Evolutionary conservation across 768 basidiomycete genomes (phyloP).

Genomic region (Podaxis sp.): DNA sequence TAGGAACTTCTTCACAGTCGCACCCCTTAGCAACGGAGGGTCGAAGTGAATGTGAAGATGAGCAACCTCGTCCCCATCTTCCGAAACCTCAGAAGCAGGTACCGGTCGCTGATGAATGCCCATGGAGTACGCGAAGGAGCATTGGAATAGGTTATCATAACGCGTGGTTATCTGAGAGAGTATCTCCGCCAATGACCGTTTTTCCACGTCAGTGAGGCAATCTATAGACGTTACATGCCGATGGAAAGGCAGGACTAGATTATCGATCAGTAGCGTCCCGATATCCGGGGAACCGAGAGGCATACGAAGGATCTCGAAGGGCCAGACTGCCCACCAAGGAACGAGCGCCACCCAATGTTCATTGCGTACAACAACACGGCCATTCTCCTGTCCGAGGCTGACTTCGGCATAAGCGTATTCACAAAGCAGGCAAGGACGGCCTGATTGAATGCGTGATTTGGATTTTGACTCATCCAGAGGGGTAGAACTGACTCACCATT

Average conservation of each 20-base stretch:
- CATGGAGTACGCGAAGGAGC: conserved; percentile 94
- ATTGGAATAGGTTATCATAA: conserved; percentile 80
- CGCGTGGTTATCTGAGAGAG: conserved; percentile 62
- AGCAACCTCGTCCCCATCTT: conserved; percentile 54
- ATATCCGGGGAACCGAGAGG: conserved; percentile 3
- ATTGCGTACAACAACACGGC: conserved; percentile 68
- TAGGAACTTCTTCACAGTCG: conserved; percentile 83
- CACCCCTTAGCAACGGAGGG: conserved; percentile 81
- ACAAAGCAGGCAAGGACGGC: conserved; percentile 69
- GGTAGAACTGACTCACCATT: conserved; percentile 29
- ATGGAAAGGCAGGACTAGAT: conserved; percentile 69
- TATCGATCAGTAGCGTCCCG: conserved; percentile 6
- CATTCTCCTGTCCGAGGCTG: conserved; percentile 32
- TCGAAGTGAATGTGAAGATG: conserved; percentile 88
- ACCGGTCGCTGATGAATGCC: conserved; percentile 86
- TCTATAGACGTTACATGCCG: conserved; percentile 76
- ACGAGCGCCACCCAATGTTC: conserved; percentile 82
- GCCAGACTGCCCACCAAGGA: conserved; percentile 97
- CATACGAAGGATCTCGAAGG: conserved; percentile 78
- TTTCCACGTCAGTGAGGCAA: conserved; percentile 62
- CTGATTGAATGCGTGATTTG: conserved; percentile 26
- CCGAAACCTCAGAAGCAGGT: conserved; percentile 35
- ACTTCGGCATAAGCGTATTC: conserved; percentile 77
- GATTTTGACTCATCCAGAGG: background rate
- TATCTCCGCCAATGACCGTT: conserved; percentile 61